Evolutionary conservation across 129 eudicot genomes (phyloP), one percentile per base, ranked within the genome.

Genomic region (Pulicaria dysenterica): DNA sequence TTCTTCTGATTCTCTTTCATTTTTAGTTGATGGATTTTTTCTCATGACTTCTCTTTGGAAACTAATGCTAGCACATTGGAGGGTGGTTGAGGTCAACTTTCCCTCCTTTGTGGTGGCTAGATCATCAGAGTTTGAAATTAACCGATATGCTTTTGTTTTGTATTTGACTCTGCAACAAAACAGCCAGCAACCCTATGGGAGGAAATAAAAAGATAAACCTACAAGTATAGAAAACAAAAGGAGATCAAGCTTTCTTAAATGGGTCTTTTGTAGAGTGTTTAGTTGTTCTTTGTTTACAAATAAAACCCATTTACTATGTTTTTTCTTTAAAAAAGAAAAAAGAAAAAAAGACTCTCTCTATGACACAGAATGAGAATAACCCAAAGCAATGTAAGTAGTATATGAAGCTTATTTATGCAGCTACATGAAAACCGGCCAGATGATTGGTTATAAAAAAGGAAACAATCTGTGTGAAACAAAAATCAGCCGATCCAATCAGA

Each of bases 141-240:
- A 50, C 42, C 31, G 79, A 55, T 87, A 86, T 3, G 86, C 97
- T 70, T 70, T 82, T 60, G n/a, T 73, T 76, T 24, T 24, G 31
- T 24, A 67, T 85, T 83, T 0, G 83, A 76, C 55, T 90, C 89
- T 31, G 89, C 86, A 68, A 91, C 80, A 14, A 91, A 75, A 73
- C 95, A 88, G 7, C 97, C 95, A 58, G 85, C 80, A 57, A 91
- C 67, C 40, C 90, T 70, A 69, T 79, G 85, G 67, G 95, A 87
- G 9, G 87, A 79, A 17, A 83, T 67, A 72, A 61, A 90, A 37
- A 91, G 85, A 78, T 85, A 85, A n/a, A 85, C 97, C 97, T 85
- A 79, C 56, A 72, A 60, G 8, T 15, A 49, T 5, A 59, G 59
- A 60, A 58, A 10, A 13, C 36, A 11, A 9, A 43, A 48, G 36